Percentiles rank a stretch among this genome's conserved stretches.
Evolutionary conservation across 2,329 filamentous ascomycete species (phyloP).

Genomic region (Sarocladium strictum): DNA sequence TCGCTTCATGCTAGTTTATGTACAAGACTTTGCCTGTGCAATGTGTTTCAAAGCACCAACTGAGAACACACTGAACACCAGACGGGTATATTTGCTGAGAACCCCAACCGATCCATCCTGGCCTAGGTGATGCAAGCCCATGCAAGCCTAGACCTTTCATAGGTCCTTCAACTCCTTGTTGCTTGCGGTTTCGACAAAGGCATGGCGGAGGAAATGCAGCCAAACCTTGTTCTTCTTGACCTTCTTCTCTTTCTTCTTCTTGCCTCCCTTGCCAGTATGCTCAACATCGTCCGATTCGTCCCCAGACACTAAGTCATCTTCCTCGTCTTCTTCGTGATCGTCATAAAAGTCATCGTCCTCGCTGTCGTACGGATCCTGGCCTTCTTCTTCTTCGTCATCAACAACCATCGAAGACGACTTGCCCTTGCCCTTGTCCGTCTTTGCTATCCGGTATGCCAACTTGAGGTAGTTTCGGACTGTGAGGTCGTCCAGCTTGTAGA

Average conservation of each 20-base stretch:
- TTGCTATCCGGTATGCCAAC: slow-evolving; percentile 72
- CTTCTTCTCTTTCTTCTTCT: slow-evolving; percentile 38
- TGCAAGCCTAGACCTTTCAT: no score
- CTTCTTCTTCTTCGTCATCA: slow-evolving; percentile 20
- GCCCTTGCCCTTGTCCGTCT: slow-evolving; percentile 17
- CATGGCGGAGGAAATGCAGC: slow-evolving; percentile 70
- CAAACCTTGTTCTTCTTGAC: slow-evolving; percentile 61
- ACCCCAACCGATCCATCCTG: no score
- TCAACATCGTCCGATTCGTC: slow-evolving; percentile 40
- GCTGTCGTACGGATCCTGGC: slow-evolving; percentile 16
- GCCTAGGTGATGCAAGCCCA: no score
- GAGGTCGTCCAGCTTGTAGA: slow-evolving; percentile 73
- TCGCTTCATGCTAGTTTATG: no score
- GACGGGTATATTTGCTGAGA: no score
- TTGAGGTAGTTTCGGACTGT: slow-evolving; percentile 77
- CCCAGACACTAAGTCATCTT: slow-evolving; percentile 25
- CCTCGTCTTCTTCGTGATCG: slow-evolving; percentile 20
- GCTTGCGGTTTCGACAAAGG: slow-evolving; percentile 70
- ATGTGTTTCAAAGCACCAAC: no score
- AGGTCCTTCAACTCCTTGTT: slow-evolving; percentile 56
- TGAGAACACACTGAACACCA: no score
- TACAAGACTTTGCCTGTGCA: background rate
- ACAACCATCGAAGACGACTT: slow-evolving; percentile 16
- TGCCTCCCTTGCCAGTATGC: slow-evolving; percentile 24
- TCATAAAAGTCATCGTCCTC: slow-evolving; percentile 24